These are phyloP conservation scores for Gleditsia sinensis DNA, from an alignment of 306 rosid species.

Conservation along the genomic window DNA sequence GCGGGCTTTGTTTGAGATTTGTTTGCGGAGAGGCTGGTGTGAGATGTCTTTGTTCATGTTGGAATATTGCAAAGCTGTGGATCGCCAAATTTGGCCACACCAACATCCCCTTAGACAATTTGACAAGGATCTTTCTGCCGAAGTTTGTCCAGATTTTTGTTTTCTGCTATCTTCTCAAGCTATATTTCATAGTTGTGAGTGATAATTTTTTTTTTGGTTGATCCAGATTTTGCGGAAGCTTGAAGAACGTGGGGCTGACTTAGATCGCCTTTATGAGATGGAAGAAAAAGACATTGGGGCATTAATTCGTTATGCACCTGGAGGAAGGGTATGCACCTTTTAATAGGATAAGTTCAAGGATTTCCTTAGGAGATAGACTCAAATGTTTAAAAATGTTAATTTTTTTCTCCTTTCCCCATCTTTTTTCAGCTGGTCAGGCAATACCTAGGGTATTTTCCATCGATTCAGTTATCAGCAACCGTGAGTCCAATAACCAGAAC, in stretches of 20 bases:
- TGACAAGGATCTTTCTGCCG: slow-evolving; percentile 80
- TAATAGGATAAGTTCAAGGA: slow-evolving; percentile 18
- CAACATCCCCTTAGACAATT: slow-evolving; percentile 95
- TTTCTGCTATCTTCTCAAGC: slow-evolving; percentile 29
- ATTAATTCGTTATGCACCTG: slow-evolving; percentile 82
- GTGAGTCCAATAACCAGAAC: slow-evolving; percentile 98
- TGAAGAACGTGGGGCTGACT: slow-evolving; percentile 86
- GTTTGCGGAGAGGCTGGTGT: slow-evolving; percentile 91
- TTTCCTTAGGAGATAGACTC: slow-evolving; percentile 29
- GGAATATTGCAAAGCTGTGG: slow-evolving; percentile 98
- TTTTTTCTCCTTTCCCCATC: slow-evolving; percentile 28
- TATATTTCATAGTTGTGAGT: slow-evolving; percentile 28
- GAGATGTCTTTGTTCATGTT: slow-evolving; percentile 92
- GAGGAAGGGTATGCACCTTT: slow-evolving; percentile 77
- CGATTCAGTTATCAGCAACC: slow-evolving; percentile 86
- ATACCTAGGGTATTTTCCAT: slow-evolving; percentile 83
- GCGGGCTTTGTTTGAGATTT: slow-evolving; percentile 93
- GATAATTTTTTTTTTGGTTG: slow-evolving; percentile 33
- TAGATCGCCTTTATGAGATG: slow-evolving; percentile 88
- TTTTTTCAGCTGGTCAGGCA: slow-evolving; percentile 73
- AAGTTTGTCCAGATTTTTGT: slow-evolving; percentile 57
- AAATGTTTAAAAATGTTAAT: slow-evolving; percentile 20
- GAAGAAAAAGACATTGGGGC: slow-evolving; percentile 94
- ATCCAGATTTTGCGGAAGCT: slow-evolving; percentile 74
- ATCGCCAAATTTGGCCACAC: slow-evolving; percentile 95